These are phyloP conservation scores for Tephrocybe rancida DNA, from an alignment of 768 basidiomycete species.

Conservation along the genomic window DNA sequence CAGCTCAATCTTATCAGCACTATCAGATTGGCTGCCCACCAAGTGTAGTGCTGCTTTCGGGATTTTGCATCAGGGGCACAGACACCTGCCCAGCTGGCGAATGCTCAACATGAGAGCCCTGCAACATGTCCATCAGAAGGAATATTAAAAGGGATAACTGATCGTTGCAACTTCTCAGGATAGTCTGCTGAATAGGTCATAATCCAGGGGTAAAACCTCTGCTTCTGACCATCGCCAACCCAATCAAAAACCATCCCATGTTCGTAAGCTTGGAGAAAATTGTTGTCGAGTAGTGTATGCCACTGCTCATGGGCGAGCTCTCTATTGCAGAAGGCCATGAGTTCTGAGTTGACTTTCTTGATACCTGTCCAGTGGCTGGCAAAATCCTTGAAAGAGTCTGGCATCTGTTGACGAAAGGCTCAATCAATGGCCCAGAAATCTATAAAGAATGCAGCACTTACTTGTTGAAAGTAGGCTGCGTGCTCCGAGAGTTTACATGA, in stretches of 20 bases:
- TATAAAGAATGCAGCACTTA: background rate
- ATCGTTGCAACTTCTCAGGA: slow-evolving; percentile 31
- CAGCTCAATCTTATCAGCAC: background rate
- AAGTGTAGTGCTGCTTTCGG: background rate
- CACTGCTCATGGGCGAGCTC: too few relatives aligned
- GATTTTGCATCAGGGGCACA: background rate
- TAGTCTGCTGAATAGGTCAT: slow-evolving; percentile 35
- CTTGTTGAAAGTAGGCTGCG: slow-evolving; percentile 2
- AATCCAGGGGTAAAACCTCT: slow-evolving; percentile 25
- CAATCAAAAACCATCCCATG: slow-evolving; percentile 34
- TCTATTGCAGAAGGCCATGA: slow-evolving; percentile 28
- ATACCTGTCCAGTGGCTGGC: too few relatives aligned
- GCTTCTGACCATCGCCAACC: too few relatives aligned
- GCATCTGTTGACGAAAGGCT: background rate
- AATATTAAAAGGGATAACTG: too few relatives aligned
- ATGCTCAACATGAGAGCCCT: background rate
- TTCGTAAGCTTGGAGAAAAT: slow-evolving; percentile 26
- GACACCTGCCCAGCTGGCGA: background rate
- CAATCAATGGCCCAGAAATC: too few relatives aligned
- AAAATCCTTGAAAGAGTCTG: background rate
- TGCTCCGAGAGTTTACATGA: slow-evolving; percentile 1
- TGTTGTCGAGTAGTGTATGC: slow-evolving; percentile 23
- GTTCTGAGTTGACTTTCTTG: background rate
- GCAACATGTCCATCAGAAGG: too few relatives aligned
- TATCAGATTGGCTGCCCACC: background rate